Conservation (phyloP, 2,329 filamentous ascomycete genomes). For the Pestalotiopsis sp. region DNA sequence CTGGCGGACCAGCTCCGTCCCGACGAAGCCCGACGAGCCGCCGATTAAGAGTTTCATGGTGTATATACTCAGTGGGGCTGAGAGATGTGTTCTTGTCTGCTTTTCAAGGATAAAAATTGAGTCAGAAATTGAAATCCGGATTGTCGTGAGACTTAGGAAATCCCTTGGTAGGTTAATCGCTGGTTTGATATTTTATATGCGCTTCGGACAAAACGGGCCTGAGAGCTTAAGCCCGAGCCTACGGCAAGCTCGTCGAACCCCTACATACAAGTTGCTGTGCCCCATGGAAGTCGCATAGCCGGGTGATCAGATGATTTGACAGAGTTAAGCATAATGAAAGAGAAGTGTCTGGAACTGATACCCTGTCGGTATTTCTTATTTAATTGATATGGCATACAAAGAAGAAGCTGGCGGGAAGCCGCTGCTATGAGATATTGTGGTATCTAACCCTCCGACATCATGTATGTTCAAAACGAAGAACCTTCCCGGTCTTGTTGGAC, state of each 20-base stretch:
- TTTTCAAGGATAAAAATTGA: neutral
- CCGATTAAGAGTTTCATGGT: slow-evolving; percentile 46
- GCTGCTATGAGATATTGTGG: neutral
- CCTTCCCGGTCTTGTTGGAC: neutral
- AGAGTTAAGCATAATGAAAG: neutral
- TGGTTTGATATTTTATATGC: neutral
- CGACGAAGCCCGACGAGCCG: slow-evolving; percentile 45
- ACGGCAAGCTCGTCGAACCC: neutral
- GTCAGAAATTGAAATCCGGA: neutral
- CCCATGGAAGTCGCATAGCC: neutral
- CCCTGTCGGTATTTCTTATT: neutral
- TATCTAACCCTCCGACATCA: neutral
- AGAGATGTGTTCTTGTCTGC: neutral
- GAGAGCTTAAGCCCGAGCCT: neutral
- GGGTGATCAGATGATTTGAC: neutral
- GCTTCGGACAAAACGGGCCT: neutral
- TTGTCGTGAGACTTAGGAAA: no score
- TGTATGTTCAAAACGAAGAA: neutral
- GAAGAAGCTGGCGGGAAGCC: slow-evolving; percentile 7
- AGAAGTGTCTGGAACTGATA: neutral
- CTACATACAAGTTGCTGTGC: neutral
- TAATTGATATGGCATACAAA: slow-evolving; percentile 8
- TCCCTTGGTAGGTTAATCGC: neutral
- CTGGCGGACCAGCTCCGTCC: slow-evolving; percentile 44
- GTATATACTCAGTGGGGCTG: neutral